Conservation (phyloP, 2,329 filamentous ascomycete species). For the Diplodia scrobiculata region DNA sequence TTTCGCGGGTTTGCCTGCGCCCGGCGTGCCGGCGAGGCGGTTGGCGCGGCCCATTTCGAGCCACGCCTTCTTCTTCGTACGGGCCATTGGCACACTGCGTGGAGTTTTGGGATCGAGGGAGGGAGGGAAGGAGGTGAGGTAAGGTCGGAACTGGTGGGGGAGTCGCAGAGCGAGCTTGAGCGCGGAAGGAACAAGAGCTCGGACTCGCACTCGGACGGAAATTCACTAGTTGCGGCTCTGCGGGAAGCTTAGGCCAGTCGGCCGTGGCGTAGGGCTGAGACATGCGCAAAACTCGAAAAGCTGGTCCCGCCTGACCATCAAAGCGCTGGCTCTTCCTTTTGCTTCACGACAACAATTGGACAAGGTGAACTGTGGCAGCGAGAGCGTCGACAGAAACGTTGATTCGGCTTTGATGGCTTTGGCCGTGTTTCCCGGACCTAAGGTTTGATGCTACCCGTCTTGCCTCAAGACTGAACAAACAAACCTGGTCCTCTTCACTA, state of each 20-base stretch:
- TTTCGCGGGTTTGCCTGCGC: constrained; percentile 1
- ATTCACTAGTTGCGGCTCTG: constrained; percentile 28
- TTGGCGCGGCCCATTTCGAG: constrained; percentile 25
- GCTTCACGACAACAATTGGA: background rate
- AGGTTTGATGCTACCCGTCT: background rate
- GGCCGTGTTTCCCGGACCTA: background rate
- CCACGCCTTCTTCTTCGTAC: constrained; percentile 17
- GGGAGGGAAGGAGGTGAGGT: background rate
- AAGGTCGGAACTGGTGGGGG: too few species aligned
- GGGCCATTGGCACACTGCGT: background rate
- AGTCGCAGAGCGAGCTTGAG: background rate
- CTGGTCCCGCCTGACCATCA: background rate
- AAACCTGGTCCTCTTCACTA: background rate
- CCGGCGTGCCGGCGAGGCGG: constrained; percentile 2
- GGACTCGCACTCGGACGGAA: background rate
- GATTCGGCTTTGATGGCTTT: background rate
- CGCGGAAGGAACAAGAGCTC: constrained; percentile 5
- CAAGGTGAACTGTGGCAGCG: background rate
- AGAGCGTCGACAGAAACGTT: background rate
- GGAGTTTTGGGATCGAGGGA: background rate
- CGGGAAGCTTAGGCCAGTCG: constrained; percentile 21
- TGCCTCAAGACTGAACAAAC: background rate
- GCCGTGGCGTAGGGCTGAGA: constrained; percentile 25
- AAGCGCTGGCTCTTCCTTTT: background rate
- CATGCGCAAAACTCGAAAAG: background rate